Conservation (phyloP, 805 yeast genomes). For the Candida nemodendra region DNA sequence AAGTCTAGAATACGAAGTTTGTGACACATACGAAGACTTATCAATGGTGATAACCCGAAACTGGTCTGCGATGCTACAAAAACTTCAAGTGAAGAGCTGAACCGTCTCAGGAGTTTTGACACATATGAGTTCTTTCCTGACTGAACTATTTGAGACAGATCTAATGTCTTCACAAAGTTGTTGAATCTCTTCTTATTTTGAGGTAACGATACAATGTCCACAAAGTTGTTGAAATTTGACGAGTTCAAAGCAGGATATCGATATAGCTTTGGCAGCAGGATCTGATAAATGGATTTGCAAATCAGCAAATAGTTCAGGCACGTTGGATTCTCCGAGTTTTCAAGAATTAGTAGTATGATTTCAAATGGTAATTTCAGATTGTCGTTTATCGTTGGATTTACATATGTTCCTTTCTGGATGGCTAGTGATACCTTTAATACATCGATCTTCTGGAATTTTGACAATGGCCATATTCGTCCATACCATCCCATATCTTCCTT, state of each 20-base stretch:
- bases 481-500: constrained; percentile 12
- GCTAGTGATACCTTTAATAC: constrained; percentile 36
- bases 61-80: constrained; percentile 94
- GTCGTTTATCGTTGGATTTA: constrained; percentile 24
- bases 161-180: constrained; percentile 59
- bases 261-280: constrained; percentile 67
- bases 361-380: constrained; percentile 47
- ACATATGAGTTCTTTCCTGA: constrained; percentile 90
- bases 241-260: constrained; percentile 60
- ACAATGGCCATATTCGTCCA: constrained; percentile 44
- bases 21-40: constrained; percentile 73
- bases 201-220: constrained; percentile 54
- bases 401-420: constrained; percentile 25
- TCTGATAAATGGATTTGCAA: constrained; percentile 55
- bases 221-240: constrained; percentile 68
- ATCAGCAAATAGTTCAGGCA: constrained; percentile 56
- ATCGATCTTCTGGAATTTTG: constrained; percentile 51
- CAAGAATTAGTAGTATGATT: constrained; percentile 41
- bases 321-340: constrained; percentile 31
- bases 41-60: constrained; percentile 86
- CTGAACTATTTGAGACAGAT: constrained; percentile 79
- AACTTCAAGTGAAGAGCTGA: constrained; percentile 58
- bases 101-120: constrained; percentile 76
- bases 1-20: constrained; percentile 67
- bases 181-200: constrained; percentile 51